Base-by-base conservation (phyloP, 208 protist species). In the Zelonia costaricensis region DNA sequence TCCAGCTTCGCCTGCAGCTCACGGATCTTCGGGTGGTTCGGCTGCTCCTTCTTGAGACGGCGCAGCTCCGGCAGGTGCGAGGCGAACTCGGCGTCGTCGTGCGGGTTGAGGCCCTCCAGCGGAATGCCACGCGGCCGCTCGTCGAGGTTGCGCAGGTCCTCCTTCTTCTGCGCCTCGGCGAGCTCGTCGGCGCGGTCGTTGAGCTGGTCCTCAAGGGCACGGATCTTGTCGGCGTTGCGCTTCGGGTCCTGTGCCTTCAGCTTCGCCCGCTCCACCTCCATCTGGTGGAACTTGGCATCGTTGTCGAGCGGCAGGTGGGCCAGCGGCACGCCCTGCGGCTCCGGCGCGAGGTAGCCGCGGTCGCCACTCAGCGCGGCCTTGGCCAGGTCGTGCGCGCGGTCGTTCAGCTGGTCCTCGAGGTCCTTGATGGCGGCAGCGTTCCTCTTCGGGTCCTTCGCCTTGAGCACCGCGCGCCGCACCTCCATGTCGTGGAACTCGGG, bases 231-330 rank as follows among this genome's bases (percentile, higher is more conserved):
- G 13, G 69, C 66, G 62, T 89, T 81, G 25, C 63, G 70, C n/a
- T 69, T 55, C 30, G 62, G 78, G 46, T 90, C 84, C 44, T 77
- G 68, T 49, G 78, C 75, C 80, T 84, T 90, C 28, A 89, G 77
- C 68, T 84, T 84, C 23, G 74, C 80, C 9, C 88, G 85, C 75
- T 88, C 80, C 49, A 76, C 68, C 73, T 94, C 88, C 66, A 88
- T 51, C 42, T 75, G 68, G 46, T 82, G 66, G 54, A 91, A 91
- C 36, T 73, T 52, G 1, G 66, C 59, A 43, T 92, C 84, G 2
- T 31, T 68, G 55, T 91, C 86, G n/a, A 94, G 69, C 7, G 84
- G 80, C 28, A 94, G 62, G 42, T 88, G 62, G 18, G 59, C 54
- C 33, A 94, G 63, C n/a, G 76, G 66, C 20, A 91, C 74, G 43